A percentile compares a stretch with the other conserved stretches of the same genome.
These are phyloP conservation scores for Mortierella hygrophila DNA, from an alignment of 192 early-diverging fungal species.

Conservation along the genomic window DNA sequence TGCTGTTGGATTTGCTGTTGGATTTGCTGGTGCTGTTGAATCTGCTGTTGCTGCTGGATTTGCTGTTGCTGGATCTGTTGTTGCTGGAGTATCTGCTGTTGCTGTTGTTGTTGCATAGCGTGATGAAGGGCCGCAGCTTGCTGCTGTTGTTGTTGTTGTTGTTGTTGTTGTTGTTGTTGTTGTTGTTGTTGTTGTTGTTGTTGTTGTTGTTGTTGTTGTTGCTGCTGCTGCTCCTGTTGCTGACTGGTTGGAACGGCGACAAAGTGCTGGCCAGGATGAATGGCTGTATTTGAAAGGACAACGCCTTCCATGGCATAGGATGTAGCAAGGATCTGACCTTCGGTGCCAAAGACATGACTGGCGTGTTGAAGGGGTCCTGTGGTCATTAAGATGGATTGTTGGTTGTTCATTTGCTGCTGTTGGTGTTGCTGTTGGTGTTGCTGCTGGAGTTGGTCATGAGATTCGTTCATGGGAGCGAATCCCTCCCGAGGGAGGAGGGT, in stretches of 20 bases:
- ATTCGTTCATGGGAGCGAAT: slow-evolving; percentile 35
- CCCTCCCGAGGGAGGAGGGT: slow-evolving; percentile 24
- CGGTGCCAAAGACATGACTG: slow-evolving; percentile 27
- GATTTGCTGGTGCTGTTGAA: slow-evolving; percentile 15
- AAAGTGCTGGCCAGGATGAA: slow-evolving; percentile 46
- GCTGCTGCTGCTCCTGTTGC: slow-evolving; percentile 37
- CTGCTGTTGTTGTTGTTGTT: background rate
- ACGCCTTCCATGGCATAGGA: slow-evolving; percentile 50
- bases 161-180: slow-evolving; percentile 10
- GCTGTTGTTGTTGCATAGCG: slow-evolving; percentile 46
- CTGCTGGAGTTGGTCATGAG: slow-evolving; percentile 27
- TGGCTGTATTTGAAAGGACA: slow-evolving; percentile 46
- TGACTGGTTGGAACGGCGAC: slow-evolving; percentile 46
- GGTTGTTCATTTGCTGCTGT: slow-evolving; percentile 25
- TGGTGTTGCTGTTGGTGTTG: slow-evolving; percentile 35
- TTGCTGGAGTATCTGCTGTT: slow-evolving; percentile 32
- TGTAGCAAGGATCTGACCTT: slow-evolving; percentile 29
- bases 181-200: slow-evolving; percentile 20
- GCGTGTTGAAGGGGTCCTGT: slow-evolving; percentile 22
- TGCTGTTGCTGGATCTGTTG: slow-evolving; percentile 32
- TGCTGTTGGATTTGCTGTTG: slow-evolving; percentile 35
- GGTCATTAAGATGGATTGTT: slow-evolving; percentile 35
- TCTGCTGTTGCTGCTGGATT: slow-evolving; percentile 36
- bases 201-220: slow-evolving; percentile 20
- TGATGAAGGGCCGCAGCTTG: slow-evolving; percentile 22